A percentile compares a stretch with the other conserved stretches of the same genome.
Evolutionary conservation across 768 basidiomycete species (phyloP).

Genomic region (Cyathus striatus): DNA sequence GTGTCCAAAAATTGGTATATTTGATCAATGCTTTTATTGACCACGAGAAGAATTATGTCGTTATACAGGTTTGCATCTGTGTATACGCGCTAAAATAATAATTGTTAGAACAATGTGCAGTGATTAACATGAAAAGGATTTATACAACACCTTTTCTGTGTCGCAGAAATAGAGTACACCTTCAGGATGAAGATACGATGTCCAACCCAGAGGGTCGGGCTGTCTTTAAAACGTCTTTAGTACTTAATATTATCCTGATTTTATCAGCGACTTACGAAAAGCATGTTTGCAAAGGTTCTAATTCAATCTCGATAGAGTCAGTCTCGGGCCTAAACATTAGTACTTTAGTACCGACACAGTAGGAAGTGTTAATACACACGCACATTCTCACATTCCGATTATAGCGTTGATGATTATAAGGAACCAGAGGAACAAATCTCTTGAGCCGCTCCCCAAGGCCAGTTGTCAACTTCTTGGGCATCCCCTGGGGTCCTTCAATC

Average conservation of each 20-base stretch:
- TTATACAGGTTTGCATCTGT: constrained; percentile 54
- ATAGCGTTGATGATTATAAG: too few species aligned
- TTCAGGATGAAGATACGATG: constrained; percentile 8
- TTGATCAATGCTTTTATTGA: constrained; percentile 26
- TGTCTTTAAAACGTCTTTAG: too few species aligned
- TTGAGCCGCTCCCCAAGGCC: neutral
- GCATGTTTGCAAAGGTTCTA: too few species aligned
- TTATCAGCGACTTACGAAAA: too few species aligned
- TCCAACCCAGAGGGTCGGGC: constrained; percentile 5
- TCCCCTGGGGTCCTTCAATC: neutral
- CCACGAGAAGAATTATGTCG: constrained; percentile 17
- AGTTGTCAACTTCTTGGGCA: neutral
- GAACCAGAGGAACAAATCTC: too few species aligned
- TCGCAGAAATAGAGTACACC: constrained; percentile 13
- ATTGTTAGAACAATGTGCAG: neutral
- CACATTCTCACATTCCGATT: too few species aligned
- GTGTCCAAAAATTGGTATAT: constrained; percentile 21
- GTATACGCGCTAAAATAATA: constrained; percentile 34
- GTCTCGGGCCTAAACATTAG: too few species aligned
- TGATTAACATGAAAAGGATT: neutral
- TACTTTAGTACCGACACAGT: too few species aligned
- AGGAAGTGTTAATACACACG: too few species aligned
- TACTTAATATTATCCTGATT: too few species aligned
- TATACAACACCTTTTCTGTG: constrained; percentile 29
- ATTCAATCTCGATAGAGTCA: too few species aligned